These are phyloP conservation scores for Colletotrichum incanum DNA, from an alignment of 2,329 filamentous ascomycete genomes.

Conservation along the genomic window DNA sequence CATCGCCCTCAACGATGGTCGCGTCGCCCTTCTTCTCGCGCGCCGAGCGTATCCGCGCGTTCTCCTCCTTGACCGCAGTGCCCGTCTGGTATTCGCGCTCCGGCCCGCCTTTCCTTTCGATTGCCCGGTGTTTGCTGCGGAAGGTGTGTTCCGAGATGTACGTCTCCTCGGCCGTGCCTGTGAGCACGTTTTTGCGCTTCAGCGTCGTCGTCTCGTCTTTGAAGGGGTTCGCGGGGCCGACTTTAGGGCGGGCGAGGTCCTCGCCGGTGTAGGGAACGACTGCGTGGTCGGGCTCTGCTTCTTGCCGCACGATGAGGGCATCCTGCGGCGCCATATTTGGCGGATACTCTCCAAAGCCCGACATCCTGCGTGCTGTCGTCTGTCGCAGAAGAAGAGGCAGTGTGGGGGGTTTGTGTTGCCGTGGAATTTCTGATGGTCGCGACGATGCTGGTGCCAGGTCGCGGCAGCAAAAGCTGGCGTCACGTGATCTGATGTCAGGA, in stretches of 20 bases:
- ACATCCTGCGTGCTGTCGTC: conserved; percentile 61
- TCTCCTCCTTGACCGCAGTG: conserved; percentile 77
- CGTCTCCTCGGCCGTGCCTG: conserved; percentile 90
- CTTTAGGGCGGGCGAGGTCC: conserved; percentile 75
- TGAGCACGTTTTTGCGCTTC: conserved; percentile 87
- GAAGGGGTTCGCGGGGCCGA: conserved; percentile 84
- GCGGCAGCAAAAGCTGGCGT: conserved; percentile 25
- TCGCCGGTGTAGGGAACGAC: conserved; percentile 79
- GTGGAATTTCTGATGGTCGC: conserved; percentile 12
- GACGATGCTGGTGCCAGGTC: conserved; percentile 24
- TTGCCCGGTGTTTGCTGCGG: conserved; percentile 86
- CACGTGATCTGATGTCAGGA: conserved; percentile 44
- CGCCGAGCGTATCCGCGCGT: conserved; percentile 77
- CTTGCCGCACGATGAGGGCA: conserved; percentile 72
- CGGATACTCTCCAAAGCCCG: conserved; percentile 75
- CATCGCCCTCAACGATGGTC: conserved; percentile 86
- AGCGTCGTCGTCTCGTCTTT: conserved; percentile 72
- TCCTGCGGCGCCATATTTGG: conserved; percentile 77
- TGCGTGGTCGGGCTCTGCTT: conserved; percentile 70
- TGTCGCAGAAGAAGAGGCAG: conserved; percentile 28
- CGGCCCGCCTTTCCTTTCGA: conserved; percentile 77
- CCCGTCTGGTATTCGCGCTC: conserved; percentile 70
- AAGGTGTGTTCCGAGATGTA: conserved; percentile 94
- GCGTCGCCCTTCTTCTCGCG: conserved; percentile 90
- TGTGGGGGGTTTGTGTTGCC: conserved; percentile 34